Conservation (phyloP, 1,284 basidiomycete genomes). For the Cryptococcus depauperatus region DNA sequence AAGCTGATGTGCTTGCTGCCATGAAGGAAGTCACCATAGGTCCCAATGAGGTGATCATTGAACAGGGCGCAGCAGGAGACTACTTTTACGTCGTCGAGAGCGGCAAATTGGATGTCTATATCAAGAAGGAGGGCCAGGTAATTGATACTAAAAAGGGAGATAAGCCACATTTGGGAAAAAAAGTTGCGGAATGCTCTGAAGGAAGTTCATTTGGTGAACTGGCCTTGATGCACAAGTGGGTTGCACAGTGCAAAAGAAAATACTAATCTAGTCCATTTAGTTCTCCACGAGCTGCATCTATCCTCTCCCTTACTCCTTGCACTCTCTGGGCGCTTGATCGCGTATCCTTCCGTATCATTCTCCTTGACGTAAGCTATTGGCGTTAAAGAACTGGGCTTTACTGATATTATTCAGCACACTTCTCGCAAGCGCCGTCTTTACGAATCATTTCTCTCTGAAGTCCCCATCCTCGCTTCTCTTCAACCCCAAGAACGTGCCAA, state of each 20-base stretch:
- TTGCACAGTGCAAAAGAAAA: too few species aligned
- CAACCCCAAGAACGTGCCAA: slow-evolving; percentile 85
- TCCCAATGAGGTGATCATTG: slow-evolving; percentile 76
- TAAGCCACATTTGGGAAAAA: slow-evolving; percentile 54
- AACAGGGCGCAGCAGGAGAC: slow-evolving; percentile 93
- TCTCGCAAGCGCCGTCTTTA: slow-evolving; percentile 87
- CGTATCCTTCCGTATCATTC: slow-evolving; percentile 97
- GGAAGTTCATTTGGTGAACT: slow-evolving; percentile 92
- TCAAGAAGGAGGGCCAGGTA: slow-evolving; percentile 50
- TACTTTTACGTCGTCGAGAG: slow-evolving; percentile 96
- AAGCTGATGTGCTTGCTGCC: slow-evolving; percentile 81
- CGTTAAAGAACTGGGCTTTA: too few species aligned
- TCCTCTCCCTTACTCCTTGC: slow-evolving; percentile 72
- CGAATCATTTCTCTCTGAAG: slow-evolving; percentile 87
- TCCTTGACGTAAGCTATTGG: slow-evolving; percentile 56
- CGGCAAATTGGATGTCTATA: slow-evolving; percentile 80
- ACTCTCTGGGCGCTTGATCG: slow-evolving; percentile 93
- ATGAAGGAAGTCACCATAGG: slow-evolving; percentile 82
- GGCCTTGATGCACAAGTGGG: slow-evolving; percentile 86
- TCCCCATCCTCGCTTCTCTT: slow-evolving; percentile 77
- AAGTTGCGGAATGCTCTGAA: slow-evolving; percentile 75
- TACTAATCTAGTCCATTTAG: too few species aligned
- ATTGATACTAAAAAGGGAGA: slow-evolving; percentile 53
- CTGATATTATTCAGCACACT: slow-evolving; percentile 48
- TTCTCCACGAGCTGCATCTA: slow-evolving; percentile 88